Conservation (phyloP, 148 eudicot genomes). For the Cornus controversa region DNA sequence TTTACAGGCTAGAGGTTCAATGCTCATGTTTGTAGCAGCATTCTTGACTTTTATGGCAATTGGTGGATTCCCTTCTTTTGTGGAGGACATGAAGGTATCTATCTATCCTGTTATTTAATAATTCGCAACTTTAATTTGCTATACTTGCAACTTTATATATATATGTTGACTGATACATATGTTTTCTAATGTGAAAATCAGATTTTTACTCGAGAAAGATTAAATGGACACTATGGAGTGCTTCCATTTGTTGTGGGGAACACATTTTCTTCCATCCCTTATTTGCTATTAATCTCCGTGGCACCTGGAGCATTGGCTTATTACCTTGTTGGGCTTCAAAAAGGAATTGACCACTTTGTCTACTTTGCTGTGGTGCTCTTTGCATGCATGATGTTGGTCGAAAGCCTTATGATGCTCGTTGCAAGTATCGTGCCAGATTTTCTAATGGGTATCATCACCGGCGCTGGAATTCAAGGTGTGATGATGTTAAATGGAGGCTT, state of each 20-base stretch:
- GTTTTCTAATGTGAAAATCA: constrained; percentile 1
- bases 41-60: constrained; percentile 69
- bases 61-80: constrained; percentile 64
- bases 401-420: constrained; percentile 66
- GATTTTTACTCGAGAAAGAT: constrained; percentile 54
- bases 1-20: constrained; percentile 50
- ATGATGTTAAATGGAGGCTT: constrained; percentile 64
- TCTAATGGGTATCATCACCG: constrained; percentile 62
- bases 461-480: constrained; percentile 56
- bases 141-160: no score
- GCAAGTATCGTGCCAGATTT: constrained; percentile 54
- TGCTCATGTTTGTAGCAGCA: constrained; percentile 48
- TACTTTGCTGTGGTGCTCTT: constrained; percentile 36
- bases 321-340: constrained; percentile 54
- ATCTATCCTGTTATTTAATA: neutral
- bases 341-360: constrained; percentile 32
- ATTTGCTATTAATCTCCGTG: constrained; percentile 37
- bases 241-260: constrained; percentile 48
- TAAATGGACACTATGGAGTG: constrained; percentile 59
- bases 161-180: no score
- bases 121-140: no score
- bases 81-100: constrained; percentile 57
- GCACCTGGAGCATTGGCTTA: constrained; percentile 53
- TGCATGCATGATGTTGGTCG: constrained; percentile 43
- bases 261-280: constrained; percentile 52